Base-by-base conservation (phyloP, 805 yeast species). In the Geotrichum ghanense region DNA sequence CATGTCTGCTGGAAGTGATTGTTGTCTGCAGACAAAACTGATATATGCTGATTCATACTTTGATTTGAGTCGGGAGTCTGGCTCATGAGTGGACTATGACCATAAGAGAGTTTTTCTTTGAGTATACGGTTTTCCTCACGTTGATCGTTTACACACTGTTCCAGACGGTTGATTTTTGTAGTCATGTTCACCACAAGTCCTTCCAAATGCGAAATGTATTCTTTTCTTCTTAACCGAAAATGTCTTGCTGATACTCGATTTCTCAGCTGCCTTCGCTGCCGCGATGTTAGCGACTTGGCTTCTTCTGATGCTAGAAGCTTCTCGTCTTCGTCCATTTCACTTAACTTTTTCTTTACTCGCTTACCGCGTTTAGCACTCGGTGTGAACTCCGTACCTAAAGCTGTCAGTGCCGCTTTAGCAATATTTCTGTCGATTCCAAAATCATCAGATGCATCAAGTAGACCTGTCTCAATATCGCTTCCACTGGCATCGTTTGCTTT, bases 241-340 rank as follows among this genome's bases (percentile, higher is more conserved):
- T 59, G 62, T 12, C 63, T 50, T 14, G 63, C 63, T 3, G 60
- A 55, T 19, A 59, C 61, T 43, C 57, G 50, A 49, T 59, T 59
- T 24, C 63, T 53, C 25, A 59, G 53, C 46, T 59, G 63, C 9
- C 63, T 50, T 17, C 63, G 60, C 46, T 59, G 59, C 41, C 56
- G 53, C 23, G 63, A 56, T 31, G 58, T 47, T 21, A 57, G 51
- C 40, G 47, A 47, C 50, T 52, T 52, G 45, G 58, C 60, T 20
- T 53, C 58, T 26, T 58, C 59, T 2, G 60, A 56, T 1, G 55
- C 51, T 42, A 58, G 50, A n/a, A 60, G 53, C 20, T 49, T 49
- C 51, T 52, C 70, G 56, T 54, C 64, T 53, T 44, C 61, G 51
- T 55, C 66, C 51, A 46, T 47, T 10, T 42, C 48, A n/a, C 42